A percentile compares a stretch with the other conserved stretches of the same genome.
phyloP scores from a whole-genome alignment of 2,329 filamentous ascomycete species.

The Penicillium hordei region DNA sequence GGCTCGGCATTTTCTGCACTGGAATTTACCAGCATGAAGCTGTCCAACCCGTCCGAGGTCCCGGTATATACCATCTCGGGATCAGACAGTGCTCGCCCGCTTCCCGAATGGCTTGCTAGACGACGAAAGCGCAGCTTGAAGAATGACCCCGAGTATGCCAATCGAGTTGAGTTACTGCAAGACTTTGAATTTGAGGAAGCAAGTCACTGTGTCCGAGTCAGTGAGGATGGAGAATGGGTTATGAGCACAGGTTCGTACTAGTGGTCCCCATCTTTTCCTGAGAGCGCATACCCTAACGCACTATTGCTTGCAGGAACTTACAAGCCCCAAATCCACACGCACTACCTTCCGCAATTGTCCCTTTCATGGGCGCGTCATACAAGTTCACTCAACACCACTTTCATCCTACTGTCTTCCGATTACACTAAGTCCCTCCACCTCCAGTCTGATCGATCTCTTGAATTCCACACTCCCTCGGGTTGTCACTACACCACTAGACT shows the following conservation, averaged over 20 bases:
- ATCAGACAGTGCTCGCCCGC: conserved; percentile 77
- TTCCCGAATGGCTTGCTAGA: conserved; percentile 93
- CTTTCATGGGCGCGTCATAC: conserved; percentile 95
- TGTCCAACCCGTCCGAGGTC: conserved; percentile 69
- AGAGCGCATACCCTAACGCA: conserved; percentile 18
- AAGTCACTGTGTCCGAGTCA: conserved; percentile 82
- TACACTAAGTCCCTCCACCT: conserved; percentile 94
- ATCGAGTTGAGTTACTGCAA: conserved; percentile 89
- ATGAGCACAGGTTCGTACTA: conserved; percentile 76
- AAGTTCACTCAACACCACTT: conserved; percentile 85
- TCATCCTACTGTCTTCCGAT: conserved; percentile 82
- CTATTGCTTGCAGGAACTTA: conserved; percentile 54
- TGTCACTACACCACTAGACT: conserved; percentile 87
- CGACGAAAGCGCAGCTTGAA: conserved; percentile 89
- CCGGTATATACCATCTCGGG: conserved; percentile 95
- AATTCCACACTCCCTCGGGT: conserved; percentile 87
- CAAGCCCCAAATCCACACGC: conserved; percentile 88
- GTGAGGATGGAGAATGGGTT: conserved; percentile 94
- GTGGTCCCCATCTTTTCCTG: background rate
- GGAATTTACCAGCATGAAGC: conserved; percentile 45
- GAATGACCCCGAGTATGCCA: conserved; percentile 87
- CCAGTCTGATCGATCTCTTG: conserved; percentile 84
- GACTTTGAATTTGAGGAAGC: conserved; percentile 98
- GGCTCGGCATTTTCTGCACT: conserved; percentile 14
- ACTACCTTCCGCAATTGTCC: conserved; percentile 88